Conservation (phyloP, 768 basidiomycete genomes). For the Tulasnella calospora region DNA sequence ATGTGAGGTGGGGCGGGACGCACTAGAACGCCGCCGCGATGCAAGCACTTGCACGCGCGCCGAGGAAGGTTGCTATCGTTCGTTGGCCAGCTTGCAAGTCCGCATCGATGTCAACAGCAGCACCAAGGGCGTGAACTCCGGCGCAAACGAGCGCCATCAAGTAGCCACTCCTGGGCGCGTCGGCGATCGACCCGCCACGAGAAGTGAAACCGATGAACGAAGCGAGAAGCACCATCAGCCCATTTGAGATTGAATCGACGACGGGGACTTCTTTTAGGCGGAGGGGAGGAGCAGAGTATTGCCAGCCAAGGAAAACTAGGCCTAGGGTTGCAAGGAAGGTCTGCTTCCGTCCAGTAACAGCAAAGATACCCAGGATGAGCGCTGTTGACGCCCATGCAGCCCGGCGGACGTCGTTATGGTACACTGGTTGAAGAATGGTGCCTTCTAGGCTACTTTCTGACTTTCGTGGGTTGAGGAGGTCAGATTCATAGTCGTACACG, state of each 20-base stretch:
- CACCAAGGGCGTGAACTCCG: constrained; percentile 30
- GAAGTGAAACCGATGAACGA: constrained; percentile 28
- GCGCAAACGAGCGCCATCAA: constrained; percentile 27
- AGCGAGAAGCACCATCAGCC: constrained; percentile 28
- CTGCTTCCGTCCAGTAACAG: constrained; percentile 4
- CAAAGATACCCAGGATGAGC: constrained; percentile 24
- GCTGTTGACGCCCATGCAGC: constrained; percentile 29
- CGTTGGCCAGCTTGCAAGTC: constrained; percentile 28
- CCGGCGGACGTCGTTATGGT: constrained; percentile 24
- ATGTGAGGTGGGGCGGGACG: background rate
- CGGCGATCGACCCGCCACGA: constrained; percentile 13
- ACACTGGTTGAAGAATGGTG: constrained; percentile 27
- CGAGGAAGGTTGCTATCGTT: constrained; percentile 28
- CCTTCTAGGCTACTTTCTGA: constrained; percentile 25
- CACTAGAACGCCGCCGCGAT: constrained; percentile 27
- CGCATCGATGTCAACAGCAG: constrained; percentile 28
- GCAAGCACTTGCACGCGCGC: constrained; percentile 10
- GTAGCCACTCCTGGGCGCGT: constrained; percentile 22
- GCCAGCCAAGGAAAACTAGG: constrained; percentile 29
- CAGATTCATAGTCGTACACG: constrained; percentile 29
- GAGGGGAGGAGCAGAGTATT: constrained; percentile 29
- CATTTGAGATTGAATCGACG: constrained; percentile 30
- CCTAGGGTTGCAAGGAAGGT: constrained; percentile 21
- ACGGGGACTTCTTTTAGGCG: constrained; percentile 29
- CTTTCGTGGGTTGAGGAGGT: constrained; percentile 29